A percentile compares a stretch with the other conserved stretches of the same genome.
phyloP scores from a whole-genome alignment of 2,329 filamentous ascomycete species.

The Aspergillus ruber region DNA sequence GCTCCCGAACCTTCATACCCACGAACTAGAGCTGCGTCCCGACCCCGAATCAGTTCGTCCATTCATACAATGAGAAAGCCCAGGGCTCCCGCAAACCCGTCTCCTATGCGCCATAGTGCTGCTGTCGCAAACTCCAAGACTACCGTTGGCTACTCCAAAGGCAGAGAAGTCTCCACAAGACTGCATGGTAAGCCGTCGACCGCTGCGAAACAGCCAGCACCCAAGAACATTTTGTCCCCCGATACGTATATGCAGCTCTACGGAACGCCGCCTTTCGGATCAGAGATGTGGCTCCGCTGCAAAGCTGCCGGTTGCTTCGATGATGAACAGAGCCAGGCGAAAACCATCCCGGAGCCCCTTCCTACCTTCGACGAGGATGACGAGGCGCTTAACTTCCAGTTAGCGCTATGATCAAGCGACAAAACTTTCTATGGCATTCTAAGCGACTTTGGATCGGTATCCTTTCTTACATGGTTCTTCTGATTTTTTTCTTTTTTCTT shows the following conservation, averaged over 20 bases:
- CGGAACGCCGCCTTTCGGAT: slow-evolving; percentile 35
- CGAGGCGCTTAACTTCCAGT: slow-evolving; percentile 34
- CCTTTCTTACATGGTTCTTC: background rate
- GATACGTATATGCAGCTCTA: slow-evolving; percentile 39
- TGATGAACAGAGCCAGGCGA: slow-evolving; percentile 14
- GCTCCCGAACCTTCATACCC: slow-evolving; percentile 26
- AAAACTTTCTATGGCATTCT: background rate
- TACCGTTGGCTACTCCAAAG: slow-evolving; percentile 79
- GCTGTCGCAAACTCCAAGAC: slow-evolving; percentile 66
- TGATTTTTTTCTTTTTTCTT: background rate
- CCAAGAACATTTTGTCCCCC: slow-evolving; percentile 31
- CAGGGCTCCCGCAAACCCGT: slow-evolving; percentile 43
- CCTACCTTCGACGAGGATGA: slow-evolving; percentile 34
- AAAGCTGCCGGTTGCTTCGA: slow-evolving; percentile 35
- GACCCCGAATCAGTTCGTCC: slow-evolving; percentile 32
- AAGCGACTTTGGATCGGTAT: slow-evolving; percentile 1
- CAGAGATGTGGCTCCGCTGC: slow-evolving; percentile 39
- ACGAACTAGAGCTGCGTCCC: slow-evolving; percentile 23
- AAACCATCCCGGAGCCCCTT: slow-evolving; percentile 21
- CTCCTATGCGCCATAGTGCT: slow-evolving; percentile 52
- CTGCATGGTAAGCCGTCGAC: slow-evolving; percentile 20
- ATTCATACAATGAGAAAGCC: slow-evolving; percentile 35
- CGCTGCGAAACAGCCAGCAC: slow-evolving; percentile 15
- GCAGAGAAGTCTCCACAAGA: slow-evolving; percentile 44
- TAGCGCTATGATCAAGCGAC: slow-evolving; percentile 24